Evolutionary conservation across 805 yeast species (phyloP), one percentile per base, ranked within the genome.

Genomic region (Candida ulmi): DNA sequence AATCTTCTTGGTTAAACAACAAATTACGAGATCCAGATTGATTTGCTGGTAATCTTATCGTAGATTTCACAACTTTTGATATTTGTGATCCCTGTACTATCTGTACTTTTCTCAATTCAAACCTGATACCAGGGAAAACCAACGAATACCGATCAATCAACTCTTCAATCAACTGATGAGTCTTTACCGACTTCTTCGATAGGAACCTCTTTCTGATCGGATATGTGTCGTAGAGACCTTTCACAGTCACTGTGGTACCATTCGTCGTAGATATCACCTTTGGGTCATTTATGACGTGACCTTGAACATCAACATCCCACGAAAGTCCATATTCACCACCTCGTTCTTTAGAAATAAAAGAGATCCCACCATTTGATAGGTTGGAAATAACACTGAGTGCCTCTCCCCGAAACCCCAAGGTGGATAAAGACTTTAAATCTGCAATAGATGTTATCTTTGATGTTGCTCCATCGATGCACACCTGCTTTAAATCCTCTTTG

Each of bases 401-500:
- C 42, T 72, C 73, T 8, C 80, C 81, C 51, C 76, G 57, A 43
- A 69, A 74, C 1, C 80, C 79, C 38, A 68, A 57, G 0, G 74
- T 59, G 1, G 40, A 19, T 5, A 64, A 38, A 3, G 30, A 33
- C 4, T 48, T 41, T 8, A 72, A 39, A 27, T 69, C 71, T 1
- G 51, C 52, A 8, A 54, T 26, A 0, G 43, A 38, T 0, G 43
- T 28, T 3, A 71, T 47, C 42, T 71, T 74, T 0, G 77, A 71
- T 1, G 79, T 74, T 11, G 68, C 54, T 36, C 59, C 57, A 36
- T 62, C 62, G 26, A 57, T 38, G 39, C 74, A 68, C 58, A 69
- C 54, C 8, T 59, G 8, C 0, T 44, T 34, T n/a, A 69, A 39
- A 38, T 63, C 71, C 0, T 28, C 43, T 11, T 38, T 36, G 0